A percentile compares a stretch with the other conserved stretches of the same genome.
Conservation (phyloP, 2,329 filamentous ascomycete species). For the Penicillium sp. region DNA sequence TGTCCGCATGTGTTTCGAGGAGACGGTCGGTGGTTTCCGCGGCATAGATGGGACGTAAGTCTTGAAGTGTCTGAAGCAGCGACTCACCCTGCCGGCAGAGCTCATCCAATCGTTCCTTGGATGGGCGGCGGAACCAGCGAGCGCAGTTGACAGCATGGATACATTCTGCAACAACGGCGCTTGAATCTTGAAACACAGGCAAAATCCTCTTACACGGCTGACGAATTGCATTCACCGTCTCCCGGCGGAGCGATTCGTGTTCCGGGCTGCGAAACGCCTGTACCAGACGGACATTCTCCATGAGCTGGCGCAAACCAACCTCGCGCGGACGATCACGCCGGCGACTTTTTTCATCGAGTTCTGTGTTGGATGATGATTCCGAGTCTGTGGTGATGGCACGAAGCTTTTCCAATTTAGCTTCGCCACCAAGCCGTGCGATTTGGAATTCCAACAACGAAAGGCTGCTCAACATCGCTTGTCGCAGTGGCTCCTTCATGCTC, state of each 20-base stretch:
- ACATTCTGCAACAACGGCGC: slow-evolving; percentile 20
- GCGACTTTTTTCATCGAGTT: slow-evolving; percentile 15
- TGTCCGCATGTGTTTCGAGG: slow-evolving; percentile 35
- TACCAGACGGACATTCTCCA: slow-evolving; percentile 33
- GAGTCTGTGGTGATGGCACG: slow-evolving; percentile 8
- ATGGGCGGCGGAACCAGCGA: slow-evolving; percentile 25
- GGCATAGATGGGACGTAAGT: slow-evolving; percentile 21
- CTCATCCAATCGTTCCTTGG: slow-evolving; percentile 18
- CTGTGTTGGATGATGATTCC: slow-evolving; percentile 1
- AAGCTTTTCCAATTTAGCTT: slow-evolving; percentile 17
- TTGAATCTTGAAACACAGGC: slow-evolving; percentile 24
- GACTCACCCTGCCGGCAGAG: slow-evolving; percentile 19
- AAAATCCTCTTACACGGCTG: slow-evolving; percentile 26
- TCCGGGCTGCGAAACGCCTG: slow-evolving; percentile 39
- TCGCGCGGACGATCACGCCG: slow-evolving; percentile 19
- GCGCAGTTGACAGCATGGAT: slow-evolving; percentile 28
- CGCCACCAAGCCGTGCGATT: slow-evolving; percentile 28
- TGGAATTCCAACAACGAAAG: slow-evolving; percentile 44
- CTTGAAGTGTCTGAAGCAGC: slow-evolving; percentile 23
- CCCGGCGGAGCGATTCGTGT: slow-evolving; percentile 26
- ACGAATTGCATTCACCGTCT: slow-evolving; percentile 32
- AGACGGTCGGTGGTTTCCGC: slow-evolving; percentile 40
- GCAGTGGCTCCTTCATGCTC: slow-evolving; percentile 33
- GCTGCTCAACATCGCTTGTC: slow-evolving; percentile 33
- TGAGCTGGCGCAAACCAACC: slow-evolving; percentile 29